Evolutionary conservation across 768 basidiomycete genomes (phyloP), one percentile per base, ranked within the genome.

Genomic region (Trametes elegans): DNA sequence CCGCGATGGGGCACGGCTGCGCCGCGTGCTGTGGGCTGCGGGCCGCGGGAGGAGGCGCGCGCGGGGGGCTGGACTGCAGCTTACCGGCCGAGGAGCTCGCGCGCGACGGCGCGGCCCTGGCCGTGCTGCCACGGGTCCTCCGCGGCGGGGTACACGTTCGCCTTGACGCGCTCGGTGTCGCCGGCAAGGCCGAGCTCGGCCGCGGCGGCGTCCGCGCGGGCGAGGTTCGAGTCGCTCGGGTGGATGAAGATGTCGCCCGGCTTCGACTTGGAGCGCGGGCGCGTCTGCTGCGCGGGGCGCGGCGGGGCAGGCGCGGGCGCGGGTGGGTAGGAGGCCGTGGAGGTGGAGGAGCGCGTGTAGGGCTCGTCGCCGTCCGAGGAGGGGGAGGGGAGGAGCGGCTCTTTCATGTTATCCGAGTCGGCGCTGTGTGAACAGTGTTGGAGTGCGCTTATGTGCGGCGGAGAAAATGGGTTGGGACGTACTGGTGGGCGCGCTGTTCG

Each of bases 131-230:
- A 85, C 27, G 73, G 62, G 14, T 71, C 64, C 28, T 68, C 72
- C 2, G 74, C 75, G 18, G 68, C 65, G 5, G 66, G 56, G 39
- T 71, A 73, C 31, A 59, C 67, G 58, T 73, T 69, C 8, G 69
- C 74, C 51, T 73, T 68, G 5, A 79, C 79, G 21, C 72, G 70
- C 31, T 83, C 79, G 7, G 80, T 78, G 53, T 79, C 75, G 26
- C 58, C 58, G 3, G 67, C 67, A 16, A 84, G 56, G 21, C 83
- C 85, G 28, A 84, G 69, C 61, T 81, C 76, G 41, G 79, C 66
- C 0, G 83, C 83, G n/a, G 70, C 75, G 8, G 79, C 82, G 55
- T 87, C 85, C 3, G 85, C 85, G 31, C 85, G 82, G 6, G 83
- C 84, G 57, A 85, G 62, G 63, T 85, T 86, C 32, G 84, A 85